Conservation (phyloP, 768 basidiomycete genomes). For the Trametes cingulata region DNA sequence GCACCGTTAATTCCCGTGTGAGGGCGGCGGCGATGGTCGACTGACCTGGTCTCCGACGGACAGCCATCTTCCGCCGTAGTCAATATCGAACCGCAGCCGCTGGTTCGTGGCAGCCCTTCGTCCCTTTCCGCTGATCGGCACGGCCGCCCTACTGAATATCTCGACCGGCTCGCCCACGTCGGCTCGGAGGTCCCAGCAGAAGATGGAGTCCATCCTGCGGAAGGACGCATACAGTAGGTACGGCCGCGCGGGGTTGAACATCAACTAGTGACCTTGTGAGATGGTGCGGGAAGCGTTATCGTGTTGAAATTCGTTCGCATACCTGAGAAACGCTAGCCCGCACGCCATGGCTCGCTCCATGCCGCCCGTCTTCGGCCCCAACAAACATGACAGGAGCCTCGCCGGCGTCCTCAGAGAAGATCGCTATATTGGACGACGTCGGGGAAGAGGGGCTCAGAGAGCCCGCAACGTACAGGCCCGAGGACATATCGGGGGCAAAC, state of each 20-base stretch:
- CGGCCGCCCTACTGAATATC: conserved; percentile 30
- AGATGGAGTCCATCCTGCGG: conserved; percentile 61
- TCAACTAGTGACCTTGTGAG: conserved; percentile 46
- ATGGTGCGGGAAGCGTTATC: background rate
- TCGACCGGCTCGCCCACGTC: conserved; percentile 47
- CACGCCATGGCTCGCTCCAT: conserved; percentile 32
- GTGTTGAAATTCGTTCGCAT: background rate
- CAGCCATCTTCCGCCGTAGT: conserved; percentile 63
- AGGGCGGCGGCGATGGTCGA: conserved; percentile 4
- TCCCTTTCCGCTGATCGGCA: background rate
- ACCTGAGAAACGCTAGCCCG: conserved; percentile 59
- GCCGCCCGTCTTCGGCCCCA: conserved; percentile 46
- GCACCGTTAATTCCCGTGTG: background rate
- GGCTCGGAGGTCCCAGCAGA: conserved; percentile 78
- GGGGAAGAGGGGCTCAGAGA: conserved; percentile 55
- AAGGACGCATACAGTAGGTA: conserved; percentile 80
- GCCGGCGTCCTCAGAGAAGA: conserved; percentile 63
- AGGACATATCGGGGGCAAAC: conserved; percentile 60
- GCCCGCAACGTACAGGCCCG: conserved; percentile 77
- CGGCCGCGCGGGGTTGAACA: conserved; percentile 74
- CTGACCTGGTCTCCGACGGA: conserved; percentile 69
- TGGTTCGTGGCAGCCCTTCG: conserved; percentile 60
- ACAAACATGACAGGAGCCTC: conserved; percentile 60
- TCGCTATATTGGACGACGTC: conserved; percentile 53
- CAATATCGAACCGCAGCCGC: conserved; percentile 74